Conservation (phyloP, 768 basidiomycete genomes). For the Kwoniella europaea region DNA sequence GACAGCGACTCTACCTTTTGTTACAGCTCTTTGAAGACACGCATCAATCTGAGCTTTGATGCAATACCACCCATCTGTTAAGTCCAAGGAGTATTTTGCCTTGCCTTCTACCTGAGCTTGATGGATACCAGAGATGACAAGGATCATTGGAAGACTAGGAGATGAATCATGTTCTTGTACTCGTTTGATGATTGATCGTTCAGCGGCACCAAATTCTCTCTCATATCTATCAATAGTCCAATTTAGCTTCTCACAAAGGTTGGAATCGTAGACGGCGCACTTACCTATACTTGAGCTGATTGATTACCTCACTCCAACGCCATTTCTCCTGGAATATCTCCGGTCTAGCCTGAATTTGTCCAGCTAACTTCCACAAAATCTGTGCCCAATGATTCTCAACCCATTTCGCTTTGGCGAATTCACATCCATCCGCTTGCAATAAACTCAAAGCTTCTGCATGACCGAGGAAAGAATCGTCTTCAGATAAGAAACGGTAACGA, state of each 20-base stretch:
- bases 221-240: constrained; percentile 70
- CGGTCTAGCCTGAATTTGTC: constrained; percentile 78
- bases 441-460: constrained; percentile 28
- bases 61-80: constrained; percentile 98
- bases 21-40: constrained; percentile 72
- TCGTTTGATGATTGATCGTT: constrained; percentile 78
- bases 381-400: constrained; percentile 89
- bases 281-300: constrained; percentile 85
- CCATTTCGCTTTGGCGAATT: constrained; percentile 76
- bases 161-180: constrained; percentile 84
- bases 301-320: constrained; percentile 80
- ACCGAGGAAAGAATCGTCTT: constrained; percentile 25
- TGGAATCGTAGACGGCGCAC: constrained; percentile 22
- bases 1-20: constrained; percentile 68
- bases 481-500: constrained; percentile 39
- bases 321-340: constrained; percentile 67
- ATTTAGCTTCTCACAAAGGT: background rate
- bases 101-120: constrained; percentile 38
- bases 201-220: constrained; percentile 76
- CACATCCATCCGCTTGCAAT: constrained; percentile 60
- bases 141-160: constrained; percentile 76
- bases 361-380: constrained; percentile 93
- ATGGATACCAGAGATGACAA: constrained; percentile 76
- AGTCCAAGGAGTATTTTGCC: constrained; percentile 69
- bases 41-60: constrained; percentile 77